Base-by-base conservation (phyloP, 108 stramenopile genomes). In the Chaetoceros tenuissimus region DNA sequence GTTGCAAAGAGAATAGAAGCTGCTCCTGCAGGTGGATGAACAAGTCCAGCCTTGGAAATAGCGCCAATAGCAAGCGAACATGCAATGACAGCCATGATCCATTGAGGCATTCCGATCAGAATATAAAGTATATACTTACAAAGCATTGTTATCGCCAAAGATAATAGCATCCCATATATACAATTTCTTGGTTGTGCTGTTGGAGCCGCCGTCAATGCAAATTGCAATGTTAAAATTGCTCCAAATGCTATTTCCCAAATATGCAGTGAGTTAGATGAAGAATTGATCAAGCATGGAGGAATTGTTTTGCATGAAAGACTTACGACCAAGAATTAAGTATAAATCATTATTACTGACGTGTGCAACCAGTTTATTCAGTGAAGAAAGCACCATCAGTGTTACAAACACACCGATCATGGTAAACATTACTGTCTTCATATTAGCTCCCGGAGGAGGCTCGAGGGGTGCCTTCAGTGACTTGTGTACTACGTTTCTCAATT, bases 221-320 rank as follows among this genome's bases (percentile, higher is more conserved):
- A 82, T 22, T 75, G 77, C 34, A 82, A 45, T 8, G 81, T 82
- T 48, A 78, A 72, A 3, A 81, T 34, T 0, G 80, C 80, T 0
- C 76, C 80, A 24, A 78, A 68, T 13, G 80, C n/a, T n/a, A n/a
- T n/a, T n/a, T n/a, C n/a, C n/a, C n/a, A n/a, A n/a, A n/a, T n/a
- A n/a, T n/a, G n/a, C n/a, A n/a, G n/a, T n/a, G n/a, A n/a, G n/a
- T n/a, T n/a, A n/a, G n/a, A n/a, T n/a, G n/a, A n/a, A n/a, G n/a
- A n/a, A n/a, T n/a, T n/a, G n/a, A n/a, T n/a, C n/a, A n/a, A n/a
- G n/a, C n/a, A n/a, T n/a, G n/a, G n/a, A n/a, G n/a, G n/a, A n/a
- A n/a, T n/a, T n/a, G n/a, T n/a, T n/a, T n/a, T n/a, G n/a, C n/a
- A n/a, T n/a, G n/a, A n/a, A n/a, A n/a, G n/a, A n/a, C n/a, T n/a